Evolutionary conservation across 306 rosid genomes (phyloP).

Genomic region (Rosa multiflora): DNA sequence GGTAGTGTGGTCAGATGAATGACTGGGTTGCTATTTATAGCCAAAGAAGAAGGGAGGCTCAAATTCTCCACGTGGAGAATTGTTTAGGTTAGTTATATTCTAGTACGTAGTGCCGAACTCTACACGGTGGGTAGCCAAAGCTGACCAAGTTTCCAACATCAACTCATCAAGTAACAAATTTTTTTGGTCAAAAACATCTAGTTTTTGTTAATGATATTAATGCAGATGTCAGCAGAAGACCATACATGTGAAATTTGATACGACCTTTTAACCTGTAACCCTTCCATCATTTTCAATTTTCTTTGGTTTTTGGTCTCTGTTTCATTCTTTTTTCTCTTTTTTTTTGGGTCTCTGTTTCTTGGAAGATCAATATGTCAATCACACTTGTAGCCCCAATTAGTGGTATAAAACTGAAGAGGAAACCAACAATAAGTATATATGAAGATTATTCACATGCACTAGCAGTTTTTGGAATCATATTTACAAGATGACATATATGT

Average conservation of each 20-base stretch:
- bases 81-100: not conserved
- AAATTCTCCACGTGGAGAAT: not conserved
- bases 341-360: not conserved
- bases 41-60: not conserved
- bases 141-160: not conserved
- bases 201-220: too few relatives aligned
- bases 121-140: not conserved
- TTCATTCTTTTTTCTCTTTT: not conserved
- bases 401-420: not conserved
- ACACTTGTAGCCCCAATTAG: not conserved
- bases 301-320: not conserved
- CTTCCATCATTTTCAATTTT: not conserved
- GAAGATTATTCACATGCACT: not conserved
- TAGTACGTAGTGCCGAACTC: not conserved
- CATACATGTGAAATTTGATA: not conserved
- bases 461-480: not conserved
- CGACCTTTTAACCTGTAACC: not conserved
- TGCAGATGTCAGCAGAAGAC: not conserved
- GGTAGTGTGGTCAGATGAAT: not conserved
- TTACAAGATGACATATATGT: not conserved
- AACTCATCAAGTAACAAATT: too few relatives aligned
- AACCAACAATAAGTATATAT: not conserved
- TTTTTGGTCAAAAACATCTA: too few relatives aligned
- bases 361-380: not conserved
- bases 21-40: not conserved